These are phyloP conservation scores for Fusarium cyanostomum DNA, from an alignment of 2,329 filamentous ascomycete species.

Conservation along the genomic window DNA sequence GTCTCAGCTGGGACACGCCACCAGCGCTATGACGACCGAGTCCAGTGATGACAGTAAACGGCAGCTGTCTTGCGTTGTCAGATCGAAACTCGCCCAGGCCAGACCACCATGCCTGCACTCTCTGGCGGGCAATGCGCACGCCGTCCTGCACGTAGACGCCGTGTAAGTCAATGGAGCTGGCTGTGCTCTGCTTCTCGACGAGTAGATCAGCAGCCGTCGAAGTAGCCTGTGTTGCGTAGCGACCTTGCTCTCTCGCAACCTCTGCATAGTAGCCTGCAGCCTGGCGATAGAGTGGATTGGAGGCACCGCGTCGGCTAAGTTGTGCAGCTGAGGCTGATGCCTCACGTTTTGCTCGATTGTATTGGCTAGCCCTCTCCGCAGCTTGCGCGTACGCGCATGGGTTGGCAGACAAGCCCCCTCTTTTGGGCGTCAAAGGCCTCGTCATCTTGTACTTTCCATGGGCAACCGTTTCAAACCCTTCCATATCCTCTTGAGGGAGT, in stretches of 20 bases:
- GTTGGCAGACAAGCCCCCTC: constrained; percentile 3
- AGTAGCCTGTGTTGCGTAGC: constrained; percentile 64
- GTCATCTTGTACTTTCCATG: constrained; percentile 23
- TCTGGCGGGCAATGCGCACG: constrained; percentile 76
- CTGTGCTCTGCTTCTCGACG: constrained; percentile 73
- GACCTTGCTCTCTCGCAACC: constrained; percentile 71
- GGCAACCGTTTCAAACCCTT: constrained; percentile 35
- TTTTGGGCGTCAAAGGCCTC: constrained; percentile 1
- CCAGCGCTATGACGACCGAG: constrained; percentile 80
- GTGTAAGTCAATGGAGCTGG: constrained; percentile 77
- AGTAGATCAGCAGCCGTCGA: constrained; percentile 75
- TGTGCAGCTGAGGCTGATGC: constrained; percentile 51
- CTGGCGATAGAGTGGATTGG: constrained; percentile 77
- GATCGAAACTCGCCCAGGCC: constrained; percentile 71
- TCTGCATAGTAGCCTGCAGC: constrained; percentile 81
- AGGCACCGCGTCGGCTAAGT: constrained; percentile 63
- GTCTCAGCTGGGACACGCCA: constrained; percentile 79
- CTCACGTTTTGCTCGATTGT: constrained; percentile 46
- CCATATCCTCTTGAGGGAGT: constrained; percentile 47
- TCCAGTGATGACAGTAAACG: constrained; percentile 83
- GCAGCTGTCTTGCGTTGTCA: constrained; percentile 55
- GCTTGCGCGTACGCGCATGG: constrained; percentile 42
- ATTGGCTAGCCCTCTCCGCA: constrained; percentile 40
- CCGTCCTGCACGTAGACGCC: constrained; percentile 84
- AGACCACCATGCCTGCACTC: constrained; percentile 80